A percentile compares a stretch with the other conserved stretches of the same genome.
phyloP scores from a whole-genome alignment of 108 stramenopile species.

The Nitzschia palea region DNA sequence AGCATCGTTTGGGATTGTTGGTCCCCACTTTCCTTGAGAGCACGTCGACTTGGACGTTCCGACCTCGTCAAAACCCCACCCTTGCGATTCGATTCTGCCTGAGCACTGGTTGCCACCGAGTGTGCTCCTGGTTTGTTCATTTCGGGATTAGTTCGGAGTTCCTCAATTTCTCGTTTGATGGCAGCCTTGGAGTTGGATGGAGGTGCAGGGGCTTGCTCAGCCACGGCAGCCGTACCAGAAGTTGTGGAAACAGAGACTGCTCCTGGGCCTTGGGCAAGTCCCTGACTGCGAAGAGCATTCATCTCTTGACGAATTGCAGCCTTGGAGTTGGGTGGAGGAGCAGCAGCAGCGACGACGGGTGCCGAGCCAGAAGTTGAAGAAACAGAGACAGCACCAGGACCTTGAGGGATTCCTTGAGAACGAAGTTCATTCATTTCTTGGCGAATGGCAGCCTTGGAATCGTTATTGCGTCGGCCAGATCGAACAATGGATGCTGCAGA shows the following conservation, averaged over 20 bases:
- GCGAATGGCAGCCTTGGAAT: slow-evolving; percentile 6
- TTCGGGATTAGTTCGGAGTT: not conserved
- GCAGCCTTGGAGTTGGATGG: not conserved
- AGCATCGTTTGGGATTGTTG: not conserved
- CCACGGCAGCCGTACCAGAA: not conserved
- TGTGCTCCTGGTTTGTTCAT: slow-evolving; percentile 5
- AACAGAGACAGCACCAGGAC: slow-evolving; percentile 7
- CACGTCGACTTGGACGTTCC: not conserved
- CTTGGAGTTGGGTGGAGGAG: not conserved
- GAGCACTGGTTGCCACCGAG: not conserved
- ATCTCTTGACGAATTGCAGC: slow-evolving; percentile 7
- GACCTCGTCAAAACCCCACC: not conserved
- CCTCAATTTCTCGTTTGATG: slow-evolving; percentile 4
- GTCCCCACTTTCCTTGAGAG: not conserved
- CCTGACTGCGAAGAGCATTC: not conserved
- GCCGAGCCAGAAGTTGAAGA: too few species aligned
- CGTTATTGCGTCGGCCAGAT: too few species aligned
- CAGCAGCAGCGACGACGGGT: not conserved
- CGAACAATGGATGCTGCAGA: too few species aligned
- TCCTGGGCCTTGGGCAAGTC: not conserved
- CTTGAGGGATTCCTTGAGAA: not conserved
- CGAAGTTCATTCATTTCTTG: not conserved
- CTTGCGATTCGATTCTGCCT: not conserved
- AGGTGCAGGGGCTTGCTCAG: not conserved
- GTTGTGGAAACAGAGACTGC: not conserved